These are phyloP conservation scores for Penicillium capsulatum DNA, from an alignment of 2,329 filamentous ascomycete genomes.

Conservation along the genomic window DNA sequence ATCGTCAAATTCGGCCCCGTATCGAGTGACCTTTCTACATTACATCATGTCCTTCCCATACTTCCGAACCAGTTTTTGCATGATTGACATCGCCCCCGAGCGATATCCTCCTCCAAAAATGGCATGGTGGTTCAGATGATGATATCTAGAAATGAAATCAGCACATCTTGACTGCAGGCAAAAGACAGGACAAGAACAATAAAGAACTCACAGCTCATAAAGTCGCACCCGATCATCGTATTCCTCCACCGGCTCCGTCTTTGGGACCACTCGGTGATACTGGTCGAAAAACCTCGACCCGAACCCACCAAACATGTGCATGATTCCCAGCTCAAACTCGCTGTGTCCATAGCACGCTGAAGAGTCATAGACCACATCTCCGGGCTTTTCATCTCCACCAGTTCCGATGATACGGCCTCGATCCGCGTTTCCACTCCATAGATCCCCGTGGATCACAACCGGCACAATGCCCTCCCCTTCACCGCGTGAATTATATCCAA, in stretches of 20 bases:
- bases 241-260: constrained; percentile 73
- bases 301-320: constrained; percentile 95
- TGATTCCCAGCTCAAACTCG: constrained; percentile 89
- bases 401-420: constrained; percentile 57
- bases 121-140: constrained; percentile 83
- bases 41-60: constrained; percentile 50
- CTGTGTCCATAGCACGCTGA: constrained; percentile 77
- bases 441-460: constrained; percentile 81
- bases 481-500: constrained; percentile 48
- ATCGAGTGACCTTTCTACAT: too few relatives aligned
- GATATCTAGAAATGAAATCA: constrained; percentile 57
- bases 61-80: constrained; percentile 67
- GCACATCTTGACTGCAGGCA: background rate
- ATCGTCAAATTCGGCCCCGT: too few relatives aligned
- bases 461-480: constrained; percentile 59
- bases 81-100: constrained; percentile 71
- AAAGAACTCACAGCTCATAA: constrained; percentile 71
- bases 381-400: constrained; percentile 45
- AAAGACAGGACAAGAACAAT: background rate
- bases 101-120: constrained; percentile 80
- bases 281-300: constrained; percentile 66
- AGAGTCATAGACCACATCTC: constrained; percentile 79
- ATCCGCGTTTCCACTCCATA: constrained; percentile 87
- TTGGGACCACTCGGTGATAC: constrained; percentile 71
- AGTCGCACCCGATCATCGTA: constrained; percentile 77